Evolutionary conservation across 257 asterid species (phyloP).

Genomic region (Paraleonurus japonicus): DNA sequence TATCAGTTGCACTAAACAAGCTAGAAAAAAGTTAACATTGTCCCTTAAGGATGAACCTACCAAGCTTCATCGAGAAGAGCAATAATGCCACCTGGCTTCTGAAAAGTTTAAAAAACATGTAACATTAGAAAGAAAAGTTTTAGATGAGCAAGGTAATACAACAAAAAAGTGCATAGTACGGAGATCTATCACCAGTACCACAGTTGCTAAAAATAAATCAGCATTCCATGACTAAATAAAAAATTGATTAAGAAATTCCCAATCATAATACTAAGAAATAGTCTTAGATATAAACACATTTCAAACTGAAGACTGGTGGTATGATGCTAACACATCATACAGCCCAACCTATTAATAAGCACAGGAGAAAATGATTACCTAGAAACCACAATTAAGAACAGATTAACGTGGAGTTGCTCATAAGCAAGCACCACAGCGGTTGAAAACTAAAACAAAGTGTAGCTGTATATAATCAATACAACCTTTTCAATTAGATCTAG

Average conservation of each 20-base stretch:
- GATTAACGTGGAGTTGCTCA: neutral
- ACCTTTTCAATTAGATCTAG: constrained; percentile 96
- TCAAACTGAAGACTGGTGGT: neutral
- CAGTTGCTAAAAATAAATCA: neutral
- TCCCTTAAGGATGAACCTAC: constrained; percentile 40
- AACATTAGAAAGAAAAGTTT: constrained; percentile 21
- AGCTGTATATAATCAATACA: constrained; percentile 20
- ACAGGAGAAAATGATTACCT: neutral
- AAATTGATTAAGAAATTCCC: neutral
- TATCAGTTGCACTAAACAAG: neutral
- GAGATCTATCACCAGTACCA: neutral
- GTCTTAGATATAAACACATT: neutral
- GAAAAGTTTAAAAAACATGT: constrained; percentile 31
- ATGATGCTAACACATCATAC: neutral
- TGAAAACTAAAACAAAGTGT: constrained; percentile 7
- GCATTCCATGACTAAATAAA: neutral
- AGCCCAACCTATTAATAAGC: neutral
- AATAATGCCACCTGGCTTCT: constrained; percentile 98
- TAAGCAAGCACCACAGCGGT: neutral
- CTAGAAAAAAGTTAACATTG: constrained; percentile 2
- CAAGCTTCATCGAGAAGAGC: constrained; percentile 99
- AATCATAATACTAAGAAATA: neutral
- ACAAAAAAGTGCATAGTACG: neutral
- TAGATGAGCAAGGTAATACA: neutral
- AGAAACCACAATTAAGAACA: neutral